Percentiles rank a stretch among this genome's conserved stretches.
Evolutionary conservation across 176 grass and related monocot genomes (phyloP).

Genomic region (Areca catechu): DNA sequence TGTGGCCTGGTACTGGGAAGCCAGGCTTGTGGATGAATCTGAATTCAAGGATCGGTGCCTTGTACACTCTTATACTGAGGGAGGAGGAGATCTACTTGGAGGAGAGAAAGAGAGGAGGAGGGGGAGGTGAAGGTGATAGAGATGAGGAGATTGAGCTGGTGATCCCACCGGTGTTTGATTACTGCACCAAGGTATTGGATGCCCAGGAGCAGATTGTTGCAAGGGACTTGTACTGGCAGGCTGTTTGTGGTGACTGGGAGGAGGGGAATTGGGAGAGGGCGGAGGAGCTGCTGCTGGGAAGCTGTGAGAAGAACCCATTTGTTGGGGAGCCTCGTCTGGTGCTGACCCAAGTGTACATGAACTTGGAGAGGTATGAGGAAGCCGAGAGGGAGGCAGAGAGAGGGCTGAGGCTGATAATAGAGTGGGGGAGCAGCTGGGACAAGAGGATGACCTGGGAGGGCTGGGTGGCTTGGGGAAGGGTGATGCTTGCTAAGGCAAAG

Average conservation of each 20-base stretch:
- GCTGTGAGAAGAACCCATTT: conserved; percentile 51
- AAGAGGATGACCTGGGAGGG: conserved; percentile 82
- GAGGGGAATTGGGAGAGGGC: conserved; percentile 1
- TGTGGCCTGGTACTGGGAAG: conserved; percentile 63
- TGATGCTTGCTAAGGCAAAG: conserved; percentile 35
- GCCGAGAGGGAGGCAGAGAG: conserved; percentile 28
- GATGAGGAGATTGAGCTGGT: conserved; percentile 35
- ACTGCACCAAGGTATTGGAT: conserved; percentile 48
- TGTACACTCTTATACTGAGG: conserved; percentile 41
- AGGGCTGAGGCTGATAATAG: conserved; percentile 46
- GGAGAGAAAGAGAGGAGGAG: not conserved
- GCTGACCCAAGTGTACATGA: conserved; percentile 57
- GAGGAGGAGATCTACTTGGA: conserved; percentile 42
- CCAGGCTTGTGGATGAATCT: conserved; percentile 63
- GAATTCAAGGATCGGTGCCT: conserved; percentile 41
- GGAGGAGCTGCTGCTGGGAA: conserved; percentile 40
- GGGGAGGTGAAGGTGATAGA: not conserved
- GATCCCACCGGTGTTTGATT: conserved; percentile 51
- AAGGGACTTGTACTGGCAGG: conserved; percentile 73
- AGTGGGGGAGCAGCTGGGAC: conserved; percentile 88
- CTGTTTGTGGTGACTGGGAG: conserved; percentile 11
- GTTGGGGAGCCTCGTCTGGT: conserved; percentile 57
- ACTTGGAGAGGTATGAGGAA: conserved; percentile 36
- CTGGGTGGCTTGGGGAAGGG: conserved; percentile 69
- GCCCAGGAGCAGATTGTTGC: conserved; percentile 38